Conservation (phyloP, 2,329 filamentous ascomycete species). For the Botrytis deweyae region DNA sequence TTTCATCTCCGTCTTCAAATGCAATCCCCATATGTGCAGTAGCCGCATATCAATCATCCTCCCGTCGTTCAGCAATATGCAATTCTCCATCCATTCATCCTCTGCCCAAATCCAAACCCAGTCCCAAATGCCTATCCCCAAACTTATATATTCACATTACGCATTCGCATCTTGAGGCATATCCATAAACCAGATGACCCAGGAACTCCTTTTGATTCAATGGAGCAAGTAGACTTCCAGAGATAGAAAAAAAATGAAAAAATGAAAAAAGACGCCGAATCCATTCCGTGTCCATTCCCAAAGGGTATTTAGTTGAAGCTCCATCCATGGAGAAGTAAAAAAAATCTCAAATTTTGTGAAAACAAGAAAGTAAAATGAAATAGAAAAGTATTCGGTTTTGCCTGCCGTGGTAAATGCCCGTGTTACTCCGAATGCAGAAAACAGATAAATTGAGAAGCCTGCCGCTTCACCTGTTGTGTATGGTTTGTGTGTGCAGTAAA, state of each 20-base stretch:
- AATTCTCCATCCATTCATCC: background rate
- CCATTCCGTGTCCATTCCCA: conserved; percentile 3
- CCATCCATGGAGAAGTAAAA: conserved; percentile 4
- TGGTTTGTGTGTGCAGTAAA: background rate
- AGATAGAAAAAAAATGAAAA: background rate
- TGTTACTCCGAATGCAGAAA: conserved; percentile 12
- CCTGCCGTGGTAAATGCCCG: conserved; percentile 18
- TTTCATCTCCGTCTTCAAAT: background rate
- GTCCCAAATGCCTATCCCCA: background rate
- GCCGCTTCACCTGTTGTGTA: background rate
- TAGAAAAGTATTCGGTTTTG: conserved; percentile 8
- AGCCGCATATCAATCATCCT: background rate
- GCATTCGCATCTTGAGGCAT: conserved; percentile 5
- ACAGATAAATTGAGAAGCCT: background rate
- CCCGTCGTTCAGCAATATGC: background rate
- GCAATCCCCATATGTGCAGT: conserved; percentile 7
- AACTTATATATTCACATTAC: background rate
- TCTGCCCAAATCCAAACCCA: background rate
- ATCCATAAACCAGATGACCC: conserved; percentile 6
- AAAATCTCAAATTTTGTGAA: conserved; percentile 10
- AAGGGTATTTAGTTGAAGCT: conserved; percentile 18
- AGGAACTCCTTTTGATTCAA: conserved; percentile 13
- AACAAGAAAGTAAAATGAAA: conserved; percentile 5
- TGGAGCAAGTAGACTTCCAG: background rate
- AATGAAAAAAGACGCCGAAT: conserved; percentile 10